Conservation (phyloP, 2,329 filamentous ascomycete genomes). For the Arthroderma uncinatum region DNA sequence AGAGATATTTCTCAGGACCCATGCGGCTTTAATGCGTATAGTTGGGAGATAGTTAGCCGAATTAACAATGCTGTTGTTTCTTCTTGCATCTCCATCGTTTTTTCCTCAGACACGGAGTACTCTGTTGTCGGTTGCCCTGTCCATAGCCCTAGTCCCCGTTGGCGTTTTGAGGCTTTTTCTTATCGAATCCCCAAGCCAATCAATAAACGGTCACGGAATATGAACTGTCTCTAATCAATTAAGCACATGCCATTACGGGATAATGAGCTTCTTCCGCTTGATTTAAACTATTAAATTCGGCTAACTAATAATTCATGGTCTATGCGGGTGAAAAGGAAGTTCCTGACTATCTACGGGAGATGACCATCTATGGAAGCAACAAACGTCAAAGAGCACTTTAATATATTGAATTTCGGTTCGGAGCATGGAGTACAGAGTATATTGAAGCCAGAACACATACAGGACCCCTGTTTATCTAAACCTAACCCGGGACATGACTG, state of each 20-base stretch:
- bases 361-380: neutral
- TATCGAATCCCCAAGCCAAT: neutral
- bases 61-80: neutral
- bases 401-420: too few relatives aligned
- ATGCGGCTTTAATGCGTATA: too few relatives aligned
- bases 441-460: too few relatives aligned
- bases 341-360: neutral
- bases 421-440: too few relatives aligned
- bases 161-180: neutral
- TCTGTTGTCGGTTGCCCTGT: too few relatives aligned
- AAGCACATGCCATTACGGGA: neutral
- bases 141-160: too few relatives aligned
- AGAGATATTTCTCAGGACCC: too few relatives aligned
- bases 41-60: too few relatives aligned
- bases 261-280: neutral
- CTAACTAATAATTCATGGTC: neutral
- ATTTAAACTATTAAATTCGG: neutral
- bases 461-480: neutral
- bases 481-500: neutral
- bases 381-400: too few relatives aligned
- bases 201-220: neutral
- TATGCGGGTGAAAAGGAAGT: neutral
- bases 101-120: neutral
- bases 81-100: neutral
- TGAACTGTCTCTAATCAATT: neutral